Percentiles rank a stretch among this genome's conserved stretches.
Evolutionary conservation across 2,329 filamentous ascomycete genomes (phyloP).

Genomic region (Penicillium sp.): DNA sequence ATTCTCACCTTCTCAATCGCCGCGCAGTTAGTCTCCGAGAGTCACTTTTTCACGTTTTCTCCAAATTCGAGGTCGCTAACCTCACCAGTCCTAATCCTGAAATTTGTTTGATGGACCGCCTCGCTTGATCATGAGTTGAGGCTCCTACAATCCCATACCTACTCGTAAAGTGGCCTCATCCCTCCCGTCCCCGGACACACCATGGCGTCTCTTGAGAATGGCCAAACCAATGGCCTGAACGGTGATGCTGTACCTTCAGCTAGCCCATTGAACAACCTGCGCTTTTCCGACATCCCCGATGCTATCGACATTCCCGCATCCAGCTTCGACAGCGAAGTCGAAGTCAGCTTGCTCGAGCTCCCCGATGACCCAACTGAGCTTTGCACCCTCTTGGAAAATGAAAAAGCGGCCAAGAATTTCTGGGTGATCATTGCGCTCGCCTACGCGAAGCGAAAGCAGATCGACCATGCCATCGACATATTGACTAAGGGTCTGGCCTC

Average conservation of each 20-base stretch:
- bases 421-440: constrained; percentile 98
- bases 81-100: constrained; percentile 5
- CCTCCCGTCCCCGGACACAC: constrained; percentile 18
- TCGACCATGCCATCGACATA: constrained; percentile 75
- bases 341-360: constrained; percentile 87
- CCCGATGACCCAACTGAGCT: constrained; percentile 93
- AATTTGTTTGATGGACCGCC: constrained; percentile 12
- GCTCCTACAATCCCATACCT: constrained; percentile 11
- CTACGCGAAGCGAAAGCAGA: constrained; percentile 92
- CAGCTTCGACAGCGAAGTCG: constrained; percentile 67
- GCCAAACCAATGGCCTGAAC: constrained; percentile 53
- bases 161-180: constrained; percentile 14
- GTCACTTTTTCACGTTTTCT: constrained; percentile 20
- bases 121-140: constrained; percentile 32
- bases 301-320: constrained; percentile 64
- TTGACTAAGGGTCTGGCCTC: constrained; percentile 71
- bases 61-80: constrained; percentile 7
- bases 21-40: constrained; percentile 18
- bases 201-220: constrained; percentile 54
- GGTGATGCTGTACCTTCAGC: constrained; percentile 37
- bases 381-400: constrained; percentile 91
- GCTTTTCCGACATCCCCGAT: constrained; percentile 61
- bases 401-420: constrained; percentile 83
- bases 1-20: constrained; percentile 18
- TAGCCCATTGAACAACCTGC: constrained; percentile 39